Evolutionary conservation across 495 filamentous ascomycete species (phyloP), one percentile per base, ranked within the genome.

Genomic region (Hypoxylon lienhwacheense): DNA sequence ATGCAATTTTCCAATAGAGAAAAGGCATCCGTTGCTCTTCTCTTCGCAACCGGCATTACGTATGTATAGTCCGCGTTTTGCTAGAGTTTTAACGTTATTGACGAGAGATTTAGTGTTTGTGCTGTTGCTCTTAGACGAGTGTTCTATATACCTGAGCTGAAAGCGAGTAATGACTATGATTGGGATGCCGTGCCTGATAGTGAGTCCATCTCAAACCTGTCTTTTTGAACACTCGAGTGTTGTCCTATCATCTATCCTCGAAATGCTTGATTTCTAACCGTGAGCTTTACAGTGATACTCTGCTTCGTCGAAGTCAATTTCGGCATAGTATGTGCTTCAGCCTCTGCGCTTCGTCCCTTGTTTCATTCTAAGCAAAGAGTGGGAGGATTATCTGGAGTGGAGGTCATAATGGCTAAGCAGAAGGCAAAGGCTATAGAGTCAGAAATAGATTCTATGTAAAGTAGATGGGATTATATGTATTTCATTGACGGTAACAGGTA

Each of bases 21-120:
- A 40, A 78, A 76, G 60, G 22, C 77, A 25, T 77, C 73, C 5
- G 52, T 81, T 4, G 70, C 70, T 47, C 64, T 57, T 6, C 66
- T 81, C 20, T 79, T 81, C 51, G 73, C 73, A 0, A 64, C 78
- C 2, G 78, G 78, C 45, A 70, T 66, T 65, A 75, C 79, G 78
- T 81, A 61, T 32, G 77, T 67, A 49, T 36, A 3, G 15, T 54
- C 5, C 15, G 17, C 6, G 1, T n/a, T 26, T n/a, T 45, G 1
- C 1, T 3, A 20, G 10, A 11, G 17, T 5, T 7, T 35, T 7
- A 11, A 19, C 12, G 29, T 11, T 24, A 11, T 31, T 59, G 24
- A 51, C 21, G 14, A 14, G 14, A 2, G 7, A 19, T 14, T 25
- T n/a, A 59, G 55, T 12, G 55, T 59, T 19, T 59, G 55, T 12